Evolutionary conservation across 192 early-diverging fungal genomes (phyloP), one percentile per base, ranked within the genome.

Genomic region (Backusella luteola): DNA sequence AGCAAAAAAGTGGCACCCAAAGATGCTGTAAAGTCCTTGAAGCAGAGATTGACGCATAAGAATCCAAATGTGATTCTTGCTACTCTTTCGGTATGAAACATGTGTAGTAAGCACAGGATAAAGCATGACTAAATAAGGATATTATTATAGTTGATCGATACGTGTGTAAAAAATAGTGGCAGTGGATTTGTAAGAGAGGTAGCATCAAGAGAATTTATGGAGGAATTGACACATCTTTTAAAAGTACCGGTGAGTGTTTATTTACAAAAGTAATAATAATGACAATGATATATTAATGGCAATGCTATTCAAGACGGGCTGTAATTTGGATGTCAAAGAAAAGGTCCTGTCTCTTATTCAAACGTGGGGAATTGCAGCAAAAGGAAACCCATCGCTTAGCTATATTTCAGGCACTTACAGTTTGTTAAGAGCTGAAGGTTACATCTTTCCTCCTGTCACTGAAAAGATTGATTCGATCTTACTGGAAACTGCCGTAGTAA

Each of bases 61-160:
- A 99, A 98, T 79, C 97, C 97, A 23, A 98, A 98, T 79, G 97
- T 97, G 8, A 92, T 96, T 79, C 84, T 98, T 19, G 86, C 95
- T 21, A 91, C 93, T 19, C 87, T 99, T 73, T 93, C 90, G 71
- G 93, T 90, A 85, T 67, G 80, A 44, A 44, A 44, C 42, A 44
- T 44, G 15, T 49, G 0, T 81, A 23, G 11, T 71, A 38, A 49
- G 34, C 1, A 21, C 39, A 39, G 19, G 49, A 38, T 39, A n/a
- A 70, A 39, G 7, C 38, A 21, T 19, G 19, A n/a, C 34, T 34
- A 15, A 21, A 34, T 38, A 69, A 69, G 34, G 38, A 34, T 26
- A 63, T 19, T 26, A 36, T 17, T 75, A 42, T 56, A 95, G 90
- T 83, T 98, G 46, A 87, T 90, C 1, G 98, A 99, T 81, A 93